phyloP scores from a whole-genome alignment of 2,329 filamentous ascomycete species.

The Aspergillus aculeatinus region DNA sequence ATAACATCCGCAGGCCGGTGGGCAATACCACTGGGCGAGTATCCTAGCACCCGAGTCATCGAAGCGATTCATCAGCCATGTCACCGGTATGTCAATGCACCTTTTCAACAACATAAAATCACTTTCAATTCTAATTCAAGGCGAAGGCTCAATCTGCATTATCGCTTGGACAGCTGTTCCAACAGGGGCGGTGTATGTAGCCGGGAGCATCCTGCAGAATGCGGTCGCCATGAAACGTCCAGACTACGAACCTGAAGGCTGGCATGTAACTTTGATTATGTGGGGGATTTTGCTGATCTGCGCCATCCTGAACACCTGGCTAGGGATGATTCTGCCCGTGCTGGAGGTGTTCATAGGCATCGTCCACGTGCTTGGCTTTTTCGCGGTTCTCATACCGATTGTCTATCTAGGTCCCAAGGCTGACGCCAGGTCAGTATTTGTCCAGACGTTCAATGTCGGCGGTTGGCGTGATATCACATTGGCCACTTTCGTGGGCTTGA shows the following conservation, averaged over 20 bases:
- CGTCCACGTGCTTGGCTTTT: slow-evolving; percentile 53
- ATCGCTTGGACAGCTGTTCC: slow-evolving; percentile 2
- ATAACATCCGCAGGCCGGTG: slow-evolving; percentile 23
- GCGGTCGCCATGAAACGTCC: slow-evolving; percentile 19
- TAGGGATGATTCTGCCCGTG: slow-evolving; percentile 43
- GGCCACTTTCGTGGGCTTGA: slow-evolving; percentile 27
- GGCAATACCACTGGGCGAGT: slow-evolving; percentile 43
- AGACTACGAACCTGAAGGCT: slow-evolving; percentile 40
- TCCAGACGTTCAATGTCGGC: slow-evolving; percentile 23
- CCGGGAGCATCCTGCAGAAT: slow-evolving; percentile 5
- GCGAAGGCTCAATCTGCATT: slow-evolving; percentile 1
- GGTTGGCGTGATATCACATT: slow-evolving; percentile 23
- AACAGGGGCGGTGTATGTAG: slow-evolving; percentile 6
- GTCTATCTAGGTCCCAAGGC: slow-evolving; percentile 42
- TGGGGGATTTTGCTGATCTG: not conserved
- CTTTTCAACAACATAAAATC: too few relatives aligned
- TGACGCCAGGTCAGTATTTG: slow-evolving; percentile 21
- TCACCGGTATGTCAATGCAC: slow-evolving; percentile 25
- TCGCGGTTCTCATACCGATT: slow-evolving; percentile 52
- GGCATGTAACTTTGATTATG: slow-evolving; percentile 48
- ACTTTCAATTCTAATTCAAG: not conserved
- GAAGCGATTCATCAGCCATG: slow-evolving; percentile 40
- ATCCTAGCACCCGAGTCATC: slow-evolving; percentile 38
- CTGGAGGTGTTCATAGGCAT: slow-evolving; percentile 51
- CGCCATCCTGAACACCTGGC: not conserved